Percentiles rank a stretch among this genome's conserved stretches.
Conservation (phyloP, 2,329 filamentous ascomycete genomes). For the Shiraia bambusicola region DNA sequence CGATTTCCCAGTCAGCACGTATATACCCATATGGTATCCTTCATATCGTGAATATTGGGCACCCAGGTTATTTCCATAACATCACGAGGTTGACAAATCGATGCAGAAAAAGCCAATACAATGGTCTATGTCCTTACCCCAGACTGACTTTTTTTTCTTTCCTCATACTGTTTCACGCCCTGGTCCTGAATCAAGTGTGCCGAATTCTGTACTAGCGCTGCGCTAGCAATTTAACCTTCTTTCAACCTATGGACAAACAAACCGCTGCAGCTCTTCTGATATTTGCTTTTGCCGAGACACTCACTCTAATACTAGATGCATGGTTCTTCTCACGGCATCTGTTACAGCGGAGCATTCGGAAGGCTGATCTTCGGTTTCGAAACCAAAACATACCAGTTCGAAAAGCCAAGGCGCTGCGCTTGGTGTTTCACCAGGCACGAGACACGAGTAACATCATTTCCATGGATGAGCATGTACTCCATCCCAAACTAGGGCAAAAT, state of each 20-base stretch:
- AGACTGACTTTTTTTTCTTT: not conserved
- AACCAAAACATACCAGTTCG: constrained; percentile 20
- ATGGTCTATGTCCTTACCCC: not conserved
- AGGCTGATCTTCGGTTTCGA: constrained; percentile 19
- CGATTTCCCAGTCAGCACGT: not conserved
- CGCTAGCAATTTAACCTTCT: constrained; percentile 11
- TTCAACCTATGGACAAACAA: not conserved
- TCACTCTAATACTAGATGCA: not conserved
- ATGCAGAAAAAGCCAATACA: not conserved
- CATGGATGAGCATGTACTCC: not conserved
- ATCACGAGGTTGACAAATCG: not conserved
- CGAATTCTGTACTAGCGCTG: constrained; percentile 5
- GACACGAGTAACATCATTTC: constrained; percentile 10
- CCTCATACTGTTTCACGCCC: not conserved
- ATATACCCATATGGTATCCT: no score
- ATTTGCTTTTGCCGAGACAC: no score
- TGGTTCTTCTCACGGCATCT: constrained; percentile 5
- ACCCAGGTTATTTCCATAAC: no score
- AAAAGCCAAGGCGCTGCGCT: constrained; percentile 7
- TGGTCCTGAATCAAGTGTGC: not conserved
- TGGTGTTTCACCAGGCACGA: constrained; percentile 13
- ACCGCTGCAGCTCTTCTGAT: not conserved
- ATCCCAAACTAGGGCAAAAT: no score
- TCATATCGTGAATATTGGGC: no score
- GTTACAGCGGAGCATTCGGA: constrained; percentile 11